Conservation (phyloP, 805 yeast species). For the Suhomyces emberorum region DNA sequence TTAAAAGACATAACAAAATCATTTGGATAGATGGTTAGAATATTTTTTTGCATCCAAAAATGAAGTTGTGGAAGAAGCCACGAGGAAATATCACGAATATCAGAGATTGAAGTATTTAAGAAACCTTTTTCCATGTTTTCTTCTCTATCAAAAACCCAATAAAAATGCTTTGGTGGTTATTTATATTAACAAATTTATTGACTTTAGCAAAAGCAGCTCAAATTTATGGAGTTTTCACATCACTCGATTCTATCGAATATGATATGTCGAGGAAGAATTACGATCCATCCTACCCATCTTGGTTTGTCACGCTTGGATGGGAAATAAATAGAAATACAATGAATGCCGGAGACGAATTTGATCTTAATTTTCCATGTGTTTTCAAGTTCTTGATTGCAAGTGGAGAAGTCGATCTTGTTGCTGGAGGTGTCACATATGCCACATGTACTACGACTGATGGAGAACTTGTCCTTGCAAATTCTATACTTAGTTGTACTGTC, state of each 20-base stretch:
- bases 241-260: slow-evolving; percentile 12
- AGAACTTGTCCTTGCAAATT: slow-evolving; percentile 7
- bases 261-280: slow-evolving; percentile 7
- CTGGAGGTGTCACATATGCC: slow-evolving; percentile 15
- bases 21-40: no score
- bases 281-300: not conserved
- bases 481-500: slow-evolving; percentile 10
- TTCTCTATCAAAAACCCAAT: no score
- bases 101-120: no score
- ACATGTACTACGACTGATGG: slow-evolving; percentile 17
- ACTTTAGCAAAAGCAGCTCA: slow-evolving; percentile 5
- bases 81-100: no score
- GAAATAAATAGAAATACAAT: slow-evolving; percentile 7
- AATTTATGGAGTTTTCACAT: slow-evolving; percentile 18
- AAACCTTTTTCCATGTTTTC: no score
- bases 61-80: no score
- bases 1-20: no score
- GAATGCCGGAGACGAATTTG: slow-evolving; percentile 26
- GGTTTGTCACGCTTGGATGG: not conserved
- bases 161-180: no score
- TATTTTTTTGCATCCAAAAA: no score
- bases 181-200: no score
- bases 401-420: no score
- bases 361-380: slow-evolving; percentile 24
- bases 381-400: no score